These are phyloP conservation scores for Amylostereum areolatum DNA, from an alignment of 1,284 basidiomycete genomes.

Conservation along the genomic window DNA sequence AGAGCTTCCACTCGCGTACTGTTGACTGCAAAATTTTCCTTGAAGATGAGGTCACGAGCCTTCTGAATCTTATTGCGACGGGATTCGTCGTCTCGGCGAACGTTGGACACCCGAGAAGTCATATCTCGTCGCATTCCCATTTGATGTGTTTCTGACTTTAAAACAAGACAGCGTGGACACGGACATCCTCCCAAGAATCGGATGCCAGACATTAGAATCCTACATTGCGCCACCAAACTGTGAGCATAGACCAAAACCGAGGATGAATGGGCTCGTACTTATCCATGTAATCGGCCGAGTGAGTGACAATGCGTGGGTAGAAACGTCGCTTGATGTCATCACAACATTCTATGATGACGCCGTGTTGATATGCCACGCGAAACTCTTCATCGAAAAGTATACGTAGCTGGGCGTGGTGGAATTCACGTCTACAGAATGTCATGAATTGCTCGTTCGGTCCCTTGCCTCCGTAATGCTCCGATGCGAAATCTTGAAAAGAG, in stretches of 20 bases:
- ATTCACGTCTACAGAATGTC: slow-evolving; percentile 14
- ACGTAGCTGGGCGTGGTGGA: slow-evolving; percentile 17
- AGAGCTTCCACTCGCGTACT: background rate
- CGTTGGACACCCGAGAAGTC: too few relatives aligned
- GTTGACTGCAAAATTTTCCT: slow-evolving; percentile 10
- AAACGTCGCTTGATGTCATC: slow-evolving; percentile 17
- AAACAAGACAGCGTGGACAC: background rate
- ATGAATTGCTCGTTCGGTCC: slow-evolving; percentile 8
- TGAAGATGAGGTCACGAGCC: slow-evolving; percentile 12
- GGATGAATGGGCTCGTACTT: slow-evolving; percentile 16
- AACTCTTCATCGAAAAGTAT: slow-evolving; percentile 17
- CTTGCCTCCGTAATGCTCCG: background rate
- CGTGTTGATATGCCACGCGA: slow-evolving; percentile 18
- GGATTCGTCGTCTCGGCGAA: background rate
- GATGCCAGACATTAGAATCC: slow-evolving; percentile 10
- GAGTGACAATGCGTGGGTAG: slow-evolving; percentile 19
- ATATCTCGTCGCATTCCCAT: background rate
- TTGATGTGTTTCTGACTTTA: background rate
- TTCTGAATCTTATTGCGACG: slow-evolving; percentile 3
- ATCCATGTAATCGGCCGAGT: slow-evolving; percentile 25
- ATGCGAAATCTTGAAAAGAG: background rate
- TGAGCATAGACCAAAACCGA: background rate
- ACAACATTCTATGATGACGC: slow-evolving; percentile 16
- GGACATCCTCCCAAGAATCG: slow-evolving; percentile 14
- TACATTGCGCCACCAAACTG: background rate